Conservation (phyloP, 768 basidiomycete genomes). For the Roridomyces roridus region DNA sequence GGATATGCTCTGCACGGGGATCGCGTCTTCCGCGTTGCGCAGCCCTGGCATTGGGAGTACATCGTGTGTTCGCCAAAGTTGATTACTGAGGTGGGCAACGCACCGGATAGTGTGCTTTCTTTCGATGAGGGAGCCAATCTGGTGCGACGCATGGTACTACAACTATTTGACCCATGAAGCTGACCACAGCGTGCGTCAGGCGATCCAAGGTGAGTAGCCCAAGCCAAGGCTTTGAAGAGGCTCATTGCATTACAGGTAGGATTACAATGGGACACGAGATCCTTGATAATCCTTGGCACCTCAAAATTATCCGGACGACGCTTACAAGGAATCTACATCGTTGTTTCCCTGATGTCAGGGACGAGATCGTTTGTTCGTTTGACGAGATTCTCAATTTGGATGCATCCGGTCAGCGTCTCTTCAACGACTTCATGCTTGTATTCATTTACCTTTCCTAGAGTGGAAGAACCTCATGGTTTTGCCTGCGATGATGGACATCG, state of each 20-base stretch:
- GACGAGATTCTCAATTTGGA: constrained; percentile 9
- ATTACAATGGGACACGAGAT: constrained; percentile 4
- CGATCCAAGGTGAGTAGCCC: background rate
- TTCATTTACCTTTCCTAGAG: constrained; percentile 4
- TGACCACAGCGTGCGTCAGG: too few species aligned
- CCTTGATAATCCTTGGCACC: constrained; percentile 11
- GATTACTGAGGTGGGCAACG: constrained; percentile 48
- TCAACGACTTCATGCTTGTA: background rate
- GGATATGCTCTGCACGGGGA: constrained; percentile 16
- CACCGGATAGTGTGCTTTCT: constrained; percentile 46
- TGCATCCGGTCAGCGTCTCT: background rate
- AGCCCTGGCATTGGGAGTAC: constrained; percentile 41
- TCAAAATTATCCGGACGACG: constrained; percentile 8
- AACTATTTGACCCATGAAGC: too few species aligned
- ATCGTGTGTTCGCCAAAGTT: constrained; percentile 38
- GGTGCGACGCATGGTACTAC: constrained; percentile 26
- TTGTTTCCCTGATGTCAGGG: constrained; percentile 36
- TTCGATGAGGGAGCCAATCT: constrained; percentile 37
- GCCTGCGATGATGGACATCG: constrained; percentile 23
- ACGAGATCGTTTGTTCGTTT: constrained; percentile 37
- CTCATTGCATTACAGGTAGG: background rate
- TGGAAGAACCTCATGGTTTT: constrained; percentile 26
- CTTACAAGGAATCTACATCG: constrained; percentile 31
- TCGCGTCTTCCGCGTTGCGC: constrained; percentile 10
- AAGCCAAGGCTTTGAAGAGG: background rate